Percentiles rank a stretch among this genome's conserved stretches.
Evolutionary conservation across 345 rosid species (phyloP).

Genomic region (Conringia planisiliqua): DNA sequence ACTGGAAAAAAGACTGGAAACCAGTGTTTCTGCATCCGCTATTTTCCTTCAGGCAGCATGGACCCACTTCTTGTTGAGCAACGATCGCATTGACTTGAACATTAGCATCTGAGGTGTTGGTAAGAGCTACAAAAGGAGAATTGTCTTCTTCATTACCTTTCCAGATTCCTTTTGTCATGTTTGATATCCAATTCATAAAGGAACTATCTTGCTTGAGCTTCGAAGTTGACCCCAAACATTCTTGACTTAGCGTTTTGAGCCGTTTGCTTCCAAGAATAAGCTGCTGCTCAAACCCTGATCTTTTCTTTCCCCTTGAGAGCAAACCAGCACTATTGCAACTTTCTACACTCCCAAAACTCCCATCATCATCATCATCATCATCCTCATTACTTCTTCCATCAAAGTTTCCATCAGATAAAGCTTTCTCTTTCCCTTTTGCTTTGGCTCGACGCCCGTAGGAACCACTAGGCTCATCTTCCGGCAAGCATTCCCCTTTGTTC

Average conservation of each 20-base stretch:
- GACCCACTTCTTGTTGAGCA: constrained; percentile 19
- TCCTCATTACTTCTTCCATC: constrained; percentile 15
- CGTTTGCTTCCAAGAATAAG: constrained; percentile 57
- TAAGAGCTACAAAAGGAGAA: constrained; percentile 40
- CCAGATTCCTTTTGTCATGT: constrained; percentile 66
- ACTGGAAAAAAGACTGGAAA: constrained; percentile 75
- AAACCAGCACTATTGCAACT: constrained; percentile 66
- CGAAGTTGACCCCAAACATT: constrained; percentile 52
- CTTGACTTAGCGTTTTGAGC: constrained; percentile 45
- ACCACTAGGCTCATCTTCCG: constrained; percentile 37
- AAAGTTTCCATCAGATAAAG: constrained; percentile 52
- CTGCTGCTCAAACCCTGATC: constrained; percentile 49
- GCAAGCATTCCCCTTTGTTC: constrained; percentile 30
- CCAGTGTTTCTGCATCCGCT: constrained; percentile 42
- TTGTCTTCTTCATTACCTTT: constrained; percentile 42
- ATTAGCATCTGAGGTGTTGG: constrained; percentile 32
- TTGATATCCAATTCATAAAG: constrained; percentile 87
- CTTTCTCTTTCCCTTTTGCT: constrained; percentile 59
- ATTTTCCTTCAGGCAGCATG: constrained; percentile 25
- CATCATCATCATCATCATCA: constrained; percentile 19
- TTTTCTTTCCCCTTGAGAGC: constrained; percentile 46
- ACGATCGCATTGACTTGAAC: constrained; percentile 26
- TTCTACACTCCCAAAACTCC: constrained; percentile 85
- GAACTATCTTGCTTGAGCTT: constrained; percentile 66
- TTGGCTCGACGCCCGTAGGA: constrained; percentile 24